Conservation (phyloP, 352 stramenopile species). For the Globisporangium radiosum region DNA sequence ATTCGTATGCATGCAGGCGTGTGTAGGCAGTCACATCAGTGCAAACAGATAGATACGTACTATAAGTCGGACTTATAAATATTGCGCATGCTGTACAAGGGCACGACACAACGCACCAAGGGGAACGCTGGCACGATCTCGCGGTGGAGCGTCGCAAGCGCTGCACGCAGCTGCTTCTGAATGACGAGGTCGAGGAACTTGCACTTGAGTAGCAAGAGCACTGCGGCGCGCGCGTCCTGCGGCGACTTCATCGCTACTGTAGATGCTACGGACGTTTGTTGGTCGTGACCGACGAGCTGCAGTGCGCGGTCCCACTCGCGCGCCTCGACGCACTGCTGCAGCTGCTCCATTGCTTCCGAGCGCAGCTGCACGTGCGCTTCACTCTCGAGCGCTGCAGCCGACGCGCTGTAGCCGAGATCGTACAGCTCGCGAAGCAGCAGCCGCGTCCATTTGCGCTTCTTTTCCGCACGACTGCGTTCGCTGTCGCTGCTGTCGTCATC, state of each 20-base stretch:
- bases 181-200: constrained; percentile 59
- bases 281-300: constrained; percentile 19
- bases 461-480: background rate
- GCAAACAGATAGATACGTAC: background rate
- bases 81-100: background rate
- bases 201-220: constrained; percentile 51
- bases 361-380: constrained; percentile 52
- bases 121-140: constrained; percentile 47
- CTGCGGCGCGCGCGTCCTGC: constrained; percentile 26
- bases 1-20: too few species aligned
- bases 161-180: constrained; percentile 25
- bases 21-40: too few species aligned
- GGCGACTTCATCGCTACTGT: constrained; percentile 40
- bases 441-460: constrained; percentile 56
- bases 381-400: constrained; percentile 41
- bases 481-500: background rate
- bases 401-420: constrained; percentile 44
- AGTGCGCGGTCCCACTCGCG: constrained; percentile 54
- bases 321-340: constrained; percentile 32
- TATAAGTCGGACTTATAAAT: background rate
- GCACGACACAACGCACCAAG: constrained; percentile 15
- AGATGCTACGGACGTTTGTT: background rate
- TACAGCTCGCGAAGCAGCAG: constrained; percentile 72
- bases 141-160: constrained; percentile 56
- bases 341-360: constrained; percentile 42